These are phyloP conservation scores for Miscanthus lutarioriparius DNA, from an alignment of 176 grass and related monocot species.

Conservation along the genomic window DNA sequence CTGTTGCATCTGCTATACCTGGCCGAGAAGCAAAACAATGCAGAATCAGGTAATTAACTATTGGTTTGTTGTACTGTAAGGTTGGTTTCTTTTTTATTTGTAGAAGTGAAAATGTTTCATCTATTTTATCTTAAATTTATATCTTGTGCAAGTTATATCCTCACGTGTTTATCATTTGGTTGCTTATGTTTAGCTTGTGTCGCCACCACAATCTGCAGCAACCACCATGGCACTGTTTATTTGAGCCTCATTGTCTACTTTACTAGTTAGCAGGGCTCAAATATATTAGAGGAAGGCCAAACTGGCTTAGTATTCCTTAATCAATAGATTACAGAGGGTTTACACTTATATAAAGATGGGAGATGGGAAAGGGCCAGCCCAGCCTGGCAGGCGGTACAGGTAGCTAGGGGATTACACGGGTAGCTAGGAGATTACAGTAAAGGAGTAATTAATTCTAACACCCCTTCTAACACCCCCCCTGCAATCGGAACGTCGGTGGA, in stretches of 20 bases:
- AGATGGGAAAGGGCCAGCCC: too few relatives aligned
- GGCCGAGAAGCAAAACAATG: conserved; percentile 55
- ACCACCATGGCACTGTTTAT: conserved; percentile 8
- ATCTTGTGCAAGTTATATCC: not conserved
- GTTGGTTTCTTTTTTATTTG: conserved; percentile 29
- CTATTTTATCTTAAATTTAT: not conserved
- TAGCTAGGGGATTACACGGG: too few relatives aligned
- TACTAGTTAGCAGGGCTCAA: not conserved
- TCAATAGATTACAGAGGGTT: too few relatives aligned
- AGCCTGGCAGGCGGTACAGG: too few relatives aligned
- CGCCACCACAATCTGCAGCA: not conserved
- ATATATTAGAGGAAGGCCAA: not conserved
- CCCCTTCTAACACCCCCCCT: too few relatives aligned
- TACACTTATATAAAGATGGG: too few relatives aligned
- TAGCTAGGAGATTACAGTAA: too few relatives aligned
- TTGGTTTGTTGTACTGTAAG: not conserved
- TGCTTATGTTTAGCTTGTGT: conserved; percentile 20
- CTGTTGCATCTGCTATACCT: conserved; percentile 55
- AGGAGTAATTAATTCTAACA: too few relatives aligned
- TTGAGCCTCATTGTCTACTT: not conserved
- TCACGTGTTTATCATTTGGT: not conserved
- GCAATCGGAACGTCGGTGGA: too few relatives aligned
- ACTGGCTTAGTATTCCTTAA: too few relatives aligned
- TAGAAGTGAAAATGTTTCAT: not conserved
- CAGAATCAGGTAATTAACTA: conserved; percentile 47